Evolutionary conservation across 805 yeast species (phyloP), one percentile per base, ranked within the genome.

Genomic region (Candida gorgasii): DNA sequence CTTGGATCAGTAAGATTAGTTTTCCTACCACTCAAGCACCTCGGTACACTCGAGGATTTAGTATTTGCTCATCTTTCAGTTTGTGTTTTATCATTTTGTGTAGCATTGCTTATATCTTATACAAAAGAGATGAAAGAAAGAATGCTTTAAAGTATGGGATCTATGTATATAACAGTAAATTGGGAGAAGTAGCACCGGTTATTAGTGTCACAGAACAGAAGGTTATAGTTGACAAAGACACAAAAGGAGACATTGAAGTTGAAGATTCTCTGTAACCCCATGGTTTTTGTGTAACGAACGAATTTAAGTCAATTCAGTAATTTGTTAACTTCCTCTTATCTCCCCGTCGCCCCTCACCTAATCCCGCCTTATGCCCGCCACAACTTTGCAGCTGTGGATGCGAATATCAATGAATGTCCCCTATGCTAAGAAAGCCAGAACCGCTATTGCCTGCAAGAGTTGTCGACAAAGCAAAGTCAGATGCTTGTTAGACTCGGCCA

Each of bases 11-110:
- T 29, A 46, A 57, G 18, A 43, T 67, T 2, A 49, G 36, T 39
- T 80, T 81, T 62, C 77, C 72, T 43, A 79, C 83, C 1, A 67
- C 60, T 8, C 80, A 77, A 37, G 65, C 78, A 7, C 84, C 84
- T 16, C 59, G 72, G 28, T 79, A 64, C 53, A 58, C 57, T 35
- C 74, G 69, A 24, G 84, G 84, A 43, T 79, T 71, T 54, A 55
- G 70, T 51, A 23, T 67, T 52, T 67, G 71, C 57, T 71, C 75
- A 6, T 69, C 63, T 3, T 68, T 67, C 48, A 61, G 69, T 50
- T 40, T 66, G 29, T 40, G 48, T 27, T 59, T 58, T 49, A 52
- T 45, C 29, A 8, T 61, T 1, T 36, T 48, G 7, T 37, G 61
- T 32, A 31, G 57, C 2, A 47, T 61, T 20, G 65, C 65, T 9